Base-by-base conservation (phyloP, 371 early-diverging fungal genomes). In the Haplosporangium sp. region DNA sequence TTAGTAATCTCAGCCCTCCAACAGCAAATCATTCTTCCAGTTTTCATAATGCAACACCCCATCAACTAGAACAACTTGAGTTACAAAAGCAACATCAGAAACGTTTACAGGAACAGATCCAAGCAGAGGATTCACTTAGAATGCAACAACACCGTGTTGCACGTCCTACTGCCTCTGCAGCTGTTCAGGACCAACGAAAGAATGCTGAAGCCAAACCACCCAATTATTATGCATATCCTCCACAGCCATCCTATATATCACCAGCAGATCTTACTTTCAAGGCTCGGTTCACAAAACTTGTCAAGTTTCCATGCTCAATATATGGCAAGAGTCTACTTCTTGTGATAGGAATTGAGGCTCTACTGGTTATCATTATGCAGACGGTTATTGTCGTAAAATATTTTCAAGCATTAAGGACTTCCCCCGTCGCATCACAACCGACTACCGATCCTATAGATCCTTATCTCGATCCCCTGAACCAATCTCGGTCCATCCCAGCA, bases 291-390 rank as follows among this genome's bases (percentile, higher is more conserved):
- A 64, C 58, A 15, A 63, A 65, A 7, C 61, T 75, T 11, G 35
- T 67, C 63, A 55, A 34, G 34, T 81, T 81, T 60, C 81, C 81
- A 10, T 81, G 81, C 57, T 81, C 81, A n/a, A 53, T 38, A 27
- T 84, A 88, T 65, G 86, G 88, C 65, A 76, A 86, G 34, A 77
- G 69, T 45, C 69, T 88, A 7, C 78, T 88, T 57, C 63, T 85
- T 39, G 82, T 88, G 4, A 75, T 88, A 37, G 75, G 87, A 62
- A 67, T 91, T 27, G 92, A 93, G 79, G 93, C 93, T 1, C 62
- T 90, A 35, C 73, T 92, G 13, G 90, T 94, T 42, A 91, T 93
- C 72, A 83, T 88, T 8, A 81, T 94, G 56, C 92, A 94, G 75
- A 77, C 90, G 8, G 83, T 87, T 48, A 90, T 93, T 58, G 89